These are phyloP conservation scores for Xylariales sp. DNA, from an alignment of 2,329 filamentous ascomycete genomes.

Conservation along the genomic window DNA sequence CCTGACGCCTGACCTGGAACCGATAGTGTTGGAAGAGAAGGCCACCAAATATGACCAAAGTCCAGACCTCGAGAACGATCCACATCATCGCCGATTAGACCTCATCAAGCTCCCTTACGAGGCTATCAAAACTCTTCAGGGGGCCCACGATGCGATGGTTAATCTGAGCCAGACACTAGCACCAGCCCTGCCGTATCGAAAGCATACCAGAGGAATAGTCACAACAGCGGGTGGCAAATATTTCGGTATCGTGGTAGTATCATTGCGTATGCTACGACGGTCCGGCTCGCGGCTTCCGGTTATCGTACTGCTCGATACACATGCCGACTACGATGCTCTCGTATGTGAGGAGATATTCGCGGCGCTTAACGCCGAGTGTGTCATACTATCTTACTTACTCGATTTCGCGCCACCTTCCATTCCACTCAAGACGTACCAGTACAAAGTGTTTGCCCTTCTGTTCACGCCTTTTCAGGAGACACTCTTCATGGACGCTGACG, in stretches of 20 bases:
- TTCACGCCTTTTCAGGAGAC: conserved; percentile 56
- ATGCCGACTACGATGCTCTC: conserved; percentile 23
- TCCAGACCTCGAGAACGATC: conserved; percentile 6
- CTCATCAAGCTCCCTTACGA: conserved; percentile 7
- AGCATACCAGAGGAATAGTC: conserved; percentile 40
- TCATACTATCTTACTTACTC: conserved; percentile 26
- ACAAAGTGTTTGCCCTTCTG: conserved; percentile 52
- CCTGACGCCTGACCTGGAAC: conserved; percentile 6
- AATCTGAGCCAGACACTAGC: conserved; percentile 23
- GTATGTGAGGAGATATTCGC: conserved; percentile 28
- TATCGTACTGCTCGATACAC: conserved; percentile 30
- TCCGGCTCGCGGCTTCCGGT: conserved; percentile 46
- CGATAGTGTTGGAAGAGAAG: conserved; percentile 4
- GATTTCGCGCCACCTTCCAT: conserved; percentile 14
- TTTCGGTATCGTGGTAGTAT: conserved; percentile 44
- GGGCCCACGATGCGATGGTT: conserved; percentile 16
- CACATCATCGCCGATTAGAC: conserved; percentile 11
- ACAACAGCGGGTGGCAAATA: conserved; percentile 43
- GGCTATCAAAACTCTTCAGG: conserved; percentile 7
- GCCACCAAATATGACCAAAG: conserved; percentile 10
- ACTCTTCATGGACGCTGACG: conserved; percentile 55
- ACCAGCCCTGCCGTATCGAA: conserved; percentile 26
- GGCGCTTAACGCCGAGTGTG: conserved; percentile 27
- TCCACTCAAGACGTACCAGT: conserved; percentile 41
- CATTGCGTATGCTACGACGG: conserved; percentile 47